Conservation (phyloP, 345 rosid species). For the Hypericum androsaemum region DNA sequence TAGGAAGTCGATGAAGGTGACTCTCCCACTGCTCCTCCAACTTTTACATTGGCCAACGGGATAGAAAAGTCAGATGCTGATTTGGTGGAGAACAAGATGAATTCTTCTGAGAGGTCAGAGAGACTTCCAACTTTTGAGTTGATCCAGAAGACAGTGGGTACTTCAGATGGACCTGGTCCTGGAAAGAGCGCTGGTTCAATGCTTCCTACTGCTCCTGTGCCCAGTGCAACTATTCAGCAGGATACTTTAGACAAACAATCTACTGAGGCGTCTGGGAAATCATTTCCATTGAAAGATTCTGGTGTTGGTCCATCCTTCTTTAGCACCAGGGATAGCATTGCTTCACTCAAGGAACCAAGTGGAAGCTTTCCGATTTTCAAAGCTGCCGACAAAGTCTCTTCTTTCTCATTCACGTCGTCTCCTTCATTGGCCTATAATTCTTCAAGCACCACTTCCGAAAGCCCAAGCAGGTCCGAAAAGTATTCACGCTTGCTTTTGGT, state of each 20-base stretch:
- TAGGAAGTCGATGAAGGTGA: slow-evolving; percentile 77
- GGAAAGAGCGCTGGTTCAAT: slow-evolving; percentile 27
- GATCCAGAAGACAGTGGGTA: slow-evolving; percentile 26
- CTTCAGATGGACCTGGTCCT: slow-evolving; percentile 25
- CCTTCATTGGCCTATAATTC: slow-evolving; percentile 18
- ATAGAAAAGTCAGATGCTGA: slow-evolving; percentile 28
- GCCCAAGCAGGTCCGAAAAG: slow-evolving; percentile 33
- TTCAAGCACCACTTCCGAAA: slow-evolving; percentile 18
- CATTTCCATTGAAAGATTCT: slow-evolving; percentile 15
- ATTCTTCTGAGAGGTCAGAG: slow-evolving; percentile 28
- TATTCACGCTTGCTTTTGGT: not conserved
- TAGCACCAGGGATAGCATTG: slow-evolving; percentile 23
- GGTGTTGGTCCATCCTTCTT: slow-evolving; percentile 15
- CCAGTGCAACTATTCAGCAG: slow-evolving; percentile 29
- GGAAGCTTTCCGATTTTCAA: slow-evolving; percentile 12
- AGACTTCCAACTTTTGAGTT: slow-evolving; percentile 17
- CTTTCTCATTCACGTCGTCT: slow-evolving; percentile 4
- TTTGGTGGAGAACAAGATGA: slow-evolving; percentile 19
- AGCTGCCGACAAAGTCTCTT: slow-evolving; percentile 20
- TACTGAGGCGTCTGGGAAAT: slow-evolving; percentile 18
- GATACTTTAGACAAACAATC: slow-evolving; percentile 21
- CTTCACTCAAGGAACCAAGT: slow-evolving; percentile 27
- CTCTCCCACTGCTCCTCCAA: slow-evolving; percentile 13
- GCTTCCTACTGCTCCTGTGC: slow-evolving; percentile 18
- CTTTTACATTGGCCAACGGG: slow-evolving; percentile 22